These are phyloP conservation scores for Jatropha curcas DNA, from an alignment of 345 rosid genomes.

Conservation along the genomic window DNA sequence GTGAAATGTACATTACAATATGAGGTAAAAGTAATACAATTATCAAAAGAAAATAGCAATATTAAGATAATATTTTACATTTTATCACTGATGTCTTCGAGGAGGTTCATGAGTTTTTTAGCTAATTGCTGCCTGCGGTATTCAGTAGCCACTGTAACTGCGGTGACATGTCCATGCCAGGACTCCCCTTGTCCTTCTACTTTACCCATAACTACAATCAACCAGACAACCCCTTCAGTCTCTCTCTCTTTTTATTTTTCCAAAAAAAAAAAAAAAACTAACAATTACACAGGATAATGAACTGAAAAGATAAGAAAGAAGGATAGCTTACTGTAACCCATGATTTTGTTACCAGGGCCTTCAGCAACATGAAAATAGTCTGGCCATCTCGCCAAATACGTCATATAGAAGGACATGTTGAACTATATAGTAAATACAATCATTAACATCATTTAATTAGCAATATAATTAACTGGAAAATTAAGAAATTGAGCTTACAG, in stretches of 20 bases:
- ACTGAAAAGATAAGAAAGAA: slow-evolving; percentile 10
- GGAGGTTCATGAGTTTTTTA: slow-evolving; percentile 82
- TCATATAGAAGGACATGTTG: slow-evolving; percentile 97
- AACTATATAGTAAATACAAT: slow-evolving; percentile 42
- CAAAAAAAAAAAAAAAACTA: neutral
- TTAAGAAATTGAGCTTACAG: slow-evolving; percentile 40
- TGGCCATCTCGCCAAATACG: slow-evolving; percentile 95
- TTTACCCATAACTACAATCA: slow-evolving; percentile 82
- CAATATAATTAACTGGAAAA: neutral
- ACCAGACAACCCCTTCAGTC: neutral
- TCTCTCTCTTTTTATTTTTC: too few species aligned
- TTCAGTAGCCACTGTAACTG: slow-evolving; percentile 86
- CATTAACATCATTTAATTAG: neutral
- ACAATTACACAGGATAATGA: neutral
- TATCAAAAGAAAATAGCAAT: neutral
- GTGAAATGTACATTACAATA: neutral
- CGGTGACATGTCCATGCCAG: slow-evolving; percentile 98
- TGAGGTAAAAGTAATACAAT: neutral
- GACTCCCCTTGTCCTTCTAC: slow-evolving; percentile 98
- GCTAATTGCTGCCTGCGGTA: slow-evolving; percentile 92
- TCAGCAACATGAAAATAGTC: slow-evolving; percentile 95
- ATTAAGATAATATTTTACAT: slow-evolving; percentile 48
- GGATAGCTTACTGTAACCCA: slow-evolving; percentile 76
- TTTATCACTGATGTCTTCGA: slow-evolving; percentile 84
- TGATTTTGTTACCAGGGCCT: slow-evolving; percentile 67